phyloP scores from a whole-genome alignment of 129 eudicot species.

The Silybum marianum region DNA sequence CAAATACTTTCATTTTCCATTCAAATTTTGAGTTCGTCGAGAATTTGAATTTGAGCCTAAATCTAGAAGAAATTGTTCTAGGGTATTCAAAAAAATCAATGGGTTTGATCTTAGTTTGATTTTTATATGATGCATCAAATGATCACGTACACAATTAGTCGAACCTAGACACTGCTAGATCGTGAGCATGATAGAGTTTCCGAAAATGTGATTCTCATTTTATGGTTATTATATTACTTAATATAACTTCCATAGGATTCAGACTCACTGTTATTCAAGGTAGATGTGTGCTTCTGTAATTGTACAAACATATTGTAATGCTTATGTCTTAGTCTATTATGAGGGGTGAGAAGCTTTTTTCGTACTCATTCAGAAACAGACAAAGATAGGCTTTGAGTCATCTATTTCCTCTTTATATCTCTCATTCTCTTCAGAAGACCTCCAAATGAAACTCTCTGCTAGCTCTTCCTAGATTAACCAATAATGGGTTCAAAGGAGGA shows the following conservation, averaged over 20 bases:
- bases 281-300: constrained; percentile 6
- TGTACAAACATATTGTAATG: constrained; percentile 8
- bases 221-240: not conserved
- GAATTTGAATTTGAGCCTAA: not conserved
- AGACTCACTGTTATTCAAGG: not conserved
- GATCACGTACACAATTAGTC: not conserved
- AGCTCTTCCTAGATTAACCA: constrained; percentile 5
- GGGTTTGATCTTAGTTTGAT: not conserved
- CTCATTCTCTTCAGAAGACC: constrained; percentile 5
- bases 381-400: not conserved
- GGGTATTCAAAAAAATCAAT: not conserved
- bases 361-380: constrained; percentile 1
- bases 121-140: not conserved
- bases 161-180: not conserved
- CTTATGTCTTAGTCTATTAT: not conserved
- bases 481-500: constrained; percentile 37
- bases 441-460: not conserved
- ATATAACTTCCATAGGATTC: not conserved
- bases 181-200: not conserved
- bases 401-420: not conserved
- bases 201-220: not conserved
- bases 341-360: not conserved
- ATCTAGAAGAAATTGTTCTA: not conserved
- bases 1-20: not conserved
- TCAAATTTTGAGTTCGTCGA: not conserved